Conservation (phyloP, 202 grass and related monocot genomes). For the Setaria italica region DNA sequence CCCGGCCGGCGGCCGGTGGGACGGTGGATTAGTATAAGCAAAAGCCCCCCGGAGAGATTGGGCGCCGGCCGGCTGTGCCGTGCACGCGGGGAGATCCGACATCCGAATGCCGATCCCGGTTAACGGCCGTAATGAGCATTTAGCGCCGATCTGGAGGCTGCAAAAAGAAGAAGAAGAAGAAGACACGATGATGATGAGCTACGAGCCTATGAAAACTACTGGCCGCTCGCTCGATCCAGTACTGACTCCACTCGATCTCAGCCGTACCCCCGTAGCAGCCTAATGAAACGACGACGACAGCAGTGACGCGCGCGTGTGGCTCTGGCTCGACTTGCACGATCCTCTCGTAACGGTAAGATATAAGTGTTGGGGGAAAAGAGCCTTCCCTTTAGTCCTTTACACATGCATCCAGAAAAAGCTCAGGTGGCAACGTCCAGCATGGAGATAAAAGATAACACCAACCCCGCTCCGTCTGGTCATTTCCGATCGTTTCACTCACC, state of each 20-base stretch:
- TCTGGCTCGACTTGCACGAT: not conserved
- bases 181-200: not conserved
- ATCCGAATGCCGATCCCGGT: not conserved
- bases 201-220: not conserved
- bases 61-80: constrained; percentile 1
- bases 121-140: not conserved
- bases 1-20: not conserved
- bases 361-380: not conserved
- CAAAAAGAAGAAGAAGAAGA: too few relatives aligned
- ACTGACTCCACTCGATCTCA: not conserved
- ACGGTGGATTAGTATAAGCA: constrained; percentile 46
- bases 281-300: not conserved
- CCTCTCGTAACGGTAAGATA: not conserved
- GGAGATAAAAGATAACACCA: too few relatives aligned
- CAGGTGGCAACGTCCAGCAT: not conserved
- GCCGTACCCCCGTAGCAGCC: too few relatives aligned
- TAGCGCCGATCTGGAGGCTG: not conserved
- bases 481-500: too few relatives aligned
- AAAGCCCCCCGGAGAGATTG: not conserved
- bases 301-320: too few relatives aligned
- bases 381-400: not conserved
- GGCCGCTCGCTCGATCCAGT: not conserved
- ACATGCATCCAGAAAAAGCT: not conserved
- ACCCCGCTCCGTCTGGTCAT: not conserved
- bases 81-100: not conserved